Base-by-base conservation (phyloP, 805 yeast species). In the Clavispora santaluciae region DNA sequence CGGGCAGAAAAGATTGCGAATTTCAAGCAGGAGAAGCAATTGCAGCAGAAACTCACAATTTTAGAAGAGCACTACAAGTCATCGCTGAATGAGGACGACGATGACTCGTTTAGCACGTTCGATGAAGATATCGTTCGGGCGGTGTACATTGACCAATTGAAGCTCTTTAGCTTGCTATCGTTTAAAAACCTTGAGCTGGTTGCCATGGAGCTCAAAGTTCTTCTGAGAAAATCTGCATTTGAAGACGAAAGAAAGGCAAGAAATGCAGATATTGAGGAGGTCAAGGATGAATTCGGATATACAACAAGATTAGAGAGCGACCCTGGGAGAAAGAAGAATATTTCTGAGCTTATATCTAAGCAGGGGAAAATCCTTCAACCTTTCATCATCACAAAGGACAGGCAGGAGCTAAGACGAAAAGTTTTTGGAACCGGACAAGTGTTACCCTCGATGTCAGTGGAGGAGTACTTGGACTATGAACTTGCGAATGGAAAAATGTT, bases 401-500 rank as follows among this genome's bases (percentile, higher is more conserved):
- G 78, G 44, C 78, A 78, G 26, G 77, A 81, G 35, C 49, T 87
- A 13, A 68, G 73, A 42, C 65, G 71, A 23, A 77, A 81, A 52
- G 96, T 90, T 0, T 79, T 77, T 51, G 96, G 97, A 1, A 87
- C 95, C 2, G 99, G 97, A 1, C 97, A 93, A 62, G 79, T 75
- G 20, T 70, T 91, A 22, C 99, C 99, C 2, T 87, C 97, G 0
- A 87, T 93, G 93, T 71, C 95, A 0, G 89, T 93, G 0, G 99
- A 93, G 49, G 97, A 93, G 52, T 82, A 85, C 45, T 68, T 93
- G 39, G 95, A 89, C 36, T 79, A 87, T 51, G 99, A 93, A 57
- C 68, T 86, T 46, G 80, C 81, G 15, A 81, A 85, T 53, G 96
- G 96, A 2, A 90, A 91, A 41, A 84, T 90, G 72, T 69, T 77